Percentiles rank a stretch among this genome's conserved stretches.
Evolutionary conservation across 805 yeast species (phyloP).

Genomic region (Pichia deserticola): DNA sequence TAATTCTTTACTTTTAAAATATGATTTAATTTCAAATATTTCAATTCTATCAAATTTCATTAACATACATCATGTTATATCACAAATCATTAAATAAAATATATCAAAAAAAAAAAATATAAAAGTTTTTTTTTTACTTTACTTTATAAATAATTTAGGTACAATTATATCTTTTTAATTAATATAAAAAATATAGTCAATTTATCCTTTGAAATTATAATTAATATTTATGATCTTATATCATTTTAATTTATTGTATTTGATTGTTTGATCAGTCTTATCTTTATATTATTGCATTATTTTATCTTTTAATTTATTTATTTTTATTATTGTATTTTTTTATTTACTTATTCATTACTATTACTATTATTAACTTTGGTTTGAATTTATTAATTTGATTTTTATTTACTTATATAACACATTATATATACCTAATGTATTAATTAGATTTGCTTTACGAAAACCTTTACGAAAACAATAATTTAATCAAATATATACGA

Average conservation of each 20-base stretch:
- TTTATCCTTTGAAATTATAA: not conserved
- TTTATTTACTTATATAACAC: conserved; percentile 1
- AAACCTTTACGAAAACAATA: not conserved
- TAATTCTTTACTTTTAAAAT: too few relatives aligned
- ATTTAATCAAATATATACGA: too few relatives aligned
- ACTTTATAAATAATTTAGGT: not conserved
- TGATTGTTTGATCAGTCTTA: not conserved
- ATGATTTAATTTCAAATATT: not conserved
- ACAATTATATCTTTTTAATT: not conserved
- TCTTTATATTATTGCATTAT: not conserved
- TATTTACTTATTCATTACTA: not conserved
- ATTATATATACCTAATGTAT: conserved; percentile 4
- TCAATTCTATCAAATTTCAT: not conserved
- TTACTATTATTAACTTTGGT: not conserved
- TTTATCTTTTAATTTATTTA: too few relatives aligned
- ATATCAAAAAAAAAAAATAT: not conserved
- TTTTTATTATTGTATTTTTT: not conserved
- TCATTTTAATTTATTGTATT: not conserved
- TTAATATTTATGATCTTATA: not conserved
- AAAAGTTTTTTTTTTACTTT: not conserved
- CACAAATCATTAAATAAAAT: not conserved
- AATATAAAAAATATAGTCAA: not conserved
- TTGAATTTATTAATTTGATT: not conserved
- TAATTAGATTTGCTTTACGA: conserved; percentile 2
- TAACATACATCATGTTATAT: not conserved